A percentile compares a stretch with the other conserved stretches of the same genome.
phyloP scores from a whole-genome alignment of 1,139 yeast genomes.

The Pichia kudriavzevii region DNA sequence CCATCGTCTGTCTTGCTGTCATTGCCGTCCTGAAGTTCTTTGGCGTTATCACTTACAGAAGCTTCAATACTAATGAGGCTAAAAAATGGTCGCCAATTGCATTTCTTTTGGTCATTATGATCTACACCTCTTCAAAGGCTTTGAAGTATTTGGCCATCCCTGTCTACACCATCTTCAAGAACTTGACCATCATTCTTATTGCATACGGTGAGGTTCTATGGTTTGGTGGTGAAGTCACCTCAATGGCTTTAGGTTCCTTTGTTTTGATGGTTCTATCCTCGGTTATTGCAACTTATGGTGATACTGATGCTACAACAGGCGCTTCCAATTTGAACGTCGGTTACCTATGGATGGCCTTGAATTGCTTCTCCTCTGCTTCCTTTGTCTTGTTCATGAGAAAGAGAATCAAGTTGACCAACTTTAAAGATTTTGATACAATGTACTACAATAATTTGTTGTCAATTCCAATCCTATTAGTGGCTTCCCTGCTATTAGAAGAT shows the following conservation, averaged over 20 bases:
- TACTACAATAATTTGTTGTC: slow-evolving; percentile 92
- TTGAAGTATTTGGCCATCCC: slow-evolving; percentile 87
- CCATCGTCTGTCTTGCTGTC: slow-evolving; percentile 70
- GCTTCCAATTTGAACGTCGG: slow-evolving; percentile 59
- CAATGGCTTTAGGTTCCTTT: slow-evolving; percentile 87
- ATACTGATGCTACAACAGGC: slow-evolving; percentile 37
- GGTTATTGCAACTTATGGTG: slow-evolving; percentile 91
- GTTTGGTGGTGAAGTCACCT: slow-evolving; percentile 90
- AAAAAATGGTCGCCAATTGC: slow-evolving; percentile 95
- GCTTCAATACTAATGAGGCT: slow-evolving; percentile 79
- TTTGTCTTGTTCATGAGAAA: slow-evolving; percentile 93
- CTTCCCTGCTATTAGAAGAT: slow-evolving; percentile 78
- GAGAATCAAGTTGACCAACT: slow-evolving; percentile 93
- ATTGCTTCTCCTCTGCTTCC: slow-evolving; percentile 90
- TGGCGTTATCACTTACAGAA: slow-evolving; percentile 79
- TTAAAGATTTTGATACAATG: slow-evolving; percentile 98
- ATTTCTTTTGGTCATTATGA: slow-evolving; percentile 80
- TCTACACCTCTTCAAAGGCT: slow-evolving; percentile 94
- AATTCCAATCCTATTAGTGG: slow-evolving; percentile 73
- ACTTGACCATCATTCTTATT: slow-evolving; percentile 89
- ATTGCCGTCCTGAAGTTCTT: slow-evolving; percentile 64
- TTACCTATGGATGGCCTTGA: slow-evolving; percentile 92
- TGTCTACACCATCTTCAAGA: slow-evolving; percentile 95
- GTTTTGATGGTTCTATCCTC: slow-evolving; percentile 88
- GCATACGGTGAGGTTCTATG: slow-evolving; percentile 98